Conservation (phyloP, 1,284 basidiomycete species). For the Trichosporon sp. region DNA sequence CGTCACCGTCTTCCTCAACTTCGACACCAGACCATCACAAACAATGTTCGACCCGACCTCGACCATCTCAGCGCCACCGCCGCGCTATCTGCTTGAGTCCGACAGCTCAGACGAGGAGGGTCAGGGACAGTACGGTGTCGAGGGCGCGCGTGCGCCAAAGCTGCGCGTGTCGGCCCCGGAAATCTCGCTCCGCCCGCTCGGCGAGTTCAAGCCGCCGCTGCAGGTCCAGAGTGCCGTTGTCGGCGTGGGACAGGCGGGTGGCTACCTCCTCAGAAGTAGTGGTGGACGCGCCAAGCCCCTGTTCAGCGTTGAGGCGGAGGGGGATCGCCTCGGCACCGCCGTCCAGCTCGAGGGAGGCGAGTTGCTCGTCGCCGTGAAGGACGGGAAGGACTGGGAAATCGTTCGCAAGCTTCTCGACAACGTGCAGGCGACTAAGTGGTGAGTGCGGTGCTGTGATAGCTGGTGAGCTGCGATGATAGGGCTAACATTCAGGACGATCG, state of each 20-base stretch:
- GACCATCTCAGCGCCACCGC: constrained; percentile 43
- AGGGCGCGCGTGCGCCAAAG: background rate
- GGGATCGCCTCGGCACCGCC: constrained; percentile 26
- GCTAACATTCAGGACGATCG: constrained; percentile 39
- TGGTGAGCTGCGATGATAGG: no score
- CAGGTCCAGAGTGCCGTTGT: constrained; percentile 31
- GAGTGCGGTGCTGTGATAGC: background rate
- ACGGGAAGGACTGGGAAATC: constrained; percentile 25
- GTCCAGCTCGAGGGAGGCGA: constrained; percentile 25
- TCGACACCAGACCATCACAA: background rate
- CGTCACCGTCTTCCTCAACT: background rate
- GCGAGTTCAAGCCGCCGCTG: background rate
- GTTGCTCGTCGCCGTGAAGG: constrained; percentile 30
- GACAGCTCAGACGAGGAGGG: constrained; percentile 55
- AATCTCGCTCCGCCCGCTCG: background rate
- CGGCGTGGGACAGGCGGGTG: constrained; percentile 46
- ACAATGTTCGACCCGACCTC: constrained; percentile 49
- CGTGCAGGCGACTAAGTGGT: constrained; percentile 26
- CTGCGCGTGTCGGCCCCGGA: background rate
- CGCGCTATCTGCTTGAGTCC: constrained; percentile 53
- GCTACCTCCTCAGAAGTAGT: constrained; percentile 35
- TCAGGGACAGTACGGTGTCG: constrained; percentile 41
- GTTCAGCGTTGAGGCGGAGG: constrained; percentile 30
- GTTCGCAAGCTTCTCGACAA: constrained; percentile 13
- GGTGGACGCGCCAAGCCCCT: constrained; percentile 23